These are phyloP conservation scores for Hymenoscyphus fraxineus DNA, from an alignment of 2,329 filamentous ascomycete genomes.

Conservation along the genomic window DNA sequence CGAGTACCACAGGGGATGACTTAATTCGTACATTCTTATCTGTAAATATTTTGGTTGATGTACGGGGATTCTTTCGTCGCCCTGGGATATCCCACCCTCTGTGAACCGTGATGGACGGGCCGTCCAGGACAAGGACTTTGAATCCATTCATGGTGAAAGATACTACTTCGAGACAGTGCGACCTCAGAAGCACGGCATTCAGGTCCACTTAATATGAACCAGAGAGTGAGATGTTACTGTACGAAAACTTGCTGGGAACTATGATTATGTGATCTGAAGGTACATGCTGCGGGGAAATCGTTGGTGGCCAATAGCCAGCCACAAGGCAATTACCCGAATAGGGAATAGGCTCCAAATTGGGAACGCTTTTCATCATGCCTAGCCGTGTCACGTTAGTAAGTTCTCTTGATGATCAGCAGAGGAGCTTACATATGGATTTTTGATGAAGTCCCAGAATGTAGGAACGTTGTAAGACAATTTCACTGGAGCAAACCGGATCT, in stretches of 20 bases:
- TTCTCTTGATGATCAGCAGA: not conserved
- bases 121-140: slow-evolving; percentile 8
- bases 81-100: slow-evolving; percentile 7
- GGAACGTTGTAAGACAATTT: not conserved
- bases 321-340: not conserved
- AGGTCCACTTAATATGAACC: not conserved
- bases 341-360: not conserved
- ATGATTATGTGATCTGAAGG: not conserved
- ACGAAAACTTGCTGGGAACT: not conserved
- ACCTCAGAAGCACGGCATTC: not conserved
- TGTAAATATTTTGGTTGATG: not conserved
- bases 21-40: not conserved
- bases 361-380: not conserved
- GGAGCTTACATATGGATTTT: not conserved
- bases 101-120: slow-evolving; percentile 9
- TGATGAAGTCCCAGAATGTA: not conserved
- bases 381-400: not conserved
- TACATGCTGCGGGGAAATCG: not conserved
- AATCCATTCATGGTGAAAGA: slow-evolving; percentile 8
- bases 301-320: not conserved
- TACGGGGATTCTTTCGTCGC: not conserved
- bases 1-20: too few species aligned
- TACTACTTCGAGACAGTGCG: not conserved
- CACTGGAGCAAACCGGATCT: not conserved
- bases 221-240: not conserved